phyloP scores from a whole-genome alignment of 768 basidiomycete species.

The Suillus spraguei region DNA sequence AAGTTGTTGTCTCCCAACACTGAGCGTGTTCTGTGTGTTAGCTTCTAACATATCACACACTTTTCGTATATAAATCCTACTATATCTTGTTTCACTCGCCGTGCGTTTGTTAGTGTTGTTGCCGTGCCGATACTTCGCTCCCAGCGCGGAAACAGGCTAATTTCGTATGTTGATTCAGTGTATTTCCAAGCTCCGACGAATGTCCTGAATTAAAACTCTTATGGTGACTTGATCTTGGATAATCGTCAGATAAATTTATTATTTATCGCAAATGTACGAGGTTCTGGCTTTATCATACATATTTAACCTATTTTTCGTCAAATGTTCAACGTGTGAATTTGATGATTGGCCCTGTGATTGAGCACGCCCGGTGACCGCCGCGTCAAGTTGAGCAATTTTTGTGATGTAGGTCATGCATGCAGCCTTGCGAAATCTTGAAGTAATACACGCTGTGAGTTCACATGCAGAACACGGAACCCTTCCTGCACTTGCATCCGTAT shows the following conservation, averaged over 20 bases:
- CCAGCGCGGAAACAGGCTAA: no score
- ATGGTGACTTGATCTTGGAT: background rate
- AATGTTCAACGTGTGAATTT: background rate
- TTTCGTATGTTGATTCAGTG: no score
- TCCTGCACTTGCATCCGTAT: constrained; percentile 25
- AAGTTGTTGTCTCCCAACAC: no score
- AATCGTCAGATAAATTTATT: background rate
- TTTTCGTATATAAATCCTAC: background rate
- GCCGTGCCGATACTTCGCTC: background rate
- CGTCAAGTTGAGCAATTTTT: no score
- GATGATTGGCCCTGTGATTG: background rate
- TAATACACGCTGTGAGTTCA: background rate
- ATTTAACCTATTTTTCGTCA: constrained; percentile 1
- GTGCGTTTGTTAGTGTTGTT: background rate
- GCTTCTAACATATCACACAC: no score
- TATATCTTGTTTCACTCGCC: background rate
- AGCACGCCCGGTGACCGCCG: no score
- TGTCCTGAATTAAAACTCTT: background rate
- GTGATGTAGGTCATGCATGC: constrained; percentile 3
- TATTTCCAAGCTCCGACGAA: background rate
- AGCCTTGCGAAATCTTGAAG: background rate
- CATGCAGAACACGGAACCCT: constrained; percentile 16
- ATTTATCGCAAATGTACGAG: background rate
- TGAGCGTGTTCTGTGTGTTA: no score
- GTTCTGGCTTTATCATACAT: background rate